A percentile compares a stretch with the other conserved stretches of the same genome.
These are phyloP conservation scores for Cercospora sp. DNA, from an alignment of 2,329 filamentous ascomycete species.

Conservation along the genomic window DNA sequence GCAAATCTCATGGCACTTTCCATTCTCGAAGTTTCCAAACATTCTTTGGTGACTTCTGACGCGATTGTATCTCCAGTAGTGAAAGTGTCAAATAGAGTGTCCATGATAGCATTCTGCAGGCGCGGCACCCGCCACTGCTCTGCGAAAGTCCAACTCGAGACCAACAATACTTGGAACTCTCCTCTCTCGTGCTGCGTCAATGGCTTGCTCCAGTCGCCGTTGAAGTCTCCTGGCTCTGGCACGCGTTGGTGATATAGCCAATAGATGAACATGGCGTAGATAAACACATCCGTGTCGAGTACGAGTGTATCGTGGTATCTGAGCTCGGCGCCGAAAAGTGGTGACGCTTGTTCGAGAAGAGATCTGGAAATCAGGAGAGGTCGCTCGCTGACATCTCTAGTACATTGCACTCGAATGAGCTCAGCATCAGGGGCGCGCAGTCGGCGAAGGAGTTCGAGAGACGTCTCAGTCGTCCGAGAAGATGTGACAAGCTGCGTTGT, in stretches of 20 bases:
- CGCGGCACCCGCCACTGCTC: background rate
- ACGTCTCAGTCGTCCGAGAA: background rate
- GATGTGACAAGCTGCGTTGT: background rate
- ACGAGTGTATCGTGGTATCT: background rate
- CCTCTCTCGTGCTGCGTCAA: background rate
- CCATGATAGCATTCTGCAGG: slow-evolving; percentile 6
- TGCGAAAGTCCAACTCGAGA: slow-evolving; percentile 1
- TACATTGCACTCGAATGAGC: slow-evolving; percentile 1
- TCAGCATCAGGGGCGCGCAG: background rate
- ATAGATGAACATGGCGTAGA: slow-evolving; percentile 1
- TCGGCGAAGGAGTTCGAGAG: background rate
- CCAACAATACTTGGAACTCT: background rate
- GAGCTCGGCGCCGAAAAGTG: background rate
- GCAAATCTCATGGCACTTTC: slow-evolving; percentile 6
- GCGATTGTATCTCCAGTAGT: background rate
- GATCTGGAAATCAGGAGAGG: background rate
- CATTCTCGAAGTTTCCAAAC: background rate
- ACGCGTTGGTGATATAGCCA: slow-evolving; percentile 3
- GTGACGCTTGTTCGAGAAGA: background rate
- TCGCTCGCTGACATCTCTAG: background rate
- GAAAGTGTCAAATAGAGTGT: background rate
- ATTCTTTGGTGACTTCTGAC: background rate
- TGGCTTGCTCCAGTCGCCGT: background rate
- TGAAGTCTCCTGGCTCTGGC: background rate
- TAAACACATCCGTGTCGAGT: background rate